Base-by-base conservation (phyloP, 306 rosid genomes). In the Gynostemma pentaphyllum region DNA sequence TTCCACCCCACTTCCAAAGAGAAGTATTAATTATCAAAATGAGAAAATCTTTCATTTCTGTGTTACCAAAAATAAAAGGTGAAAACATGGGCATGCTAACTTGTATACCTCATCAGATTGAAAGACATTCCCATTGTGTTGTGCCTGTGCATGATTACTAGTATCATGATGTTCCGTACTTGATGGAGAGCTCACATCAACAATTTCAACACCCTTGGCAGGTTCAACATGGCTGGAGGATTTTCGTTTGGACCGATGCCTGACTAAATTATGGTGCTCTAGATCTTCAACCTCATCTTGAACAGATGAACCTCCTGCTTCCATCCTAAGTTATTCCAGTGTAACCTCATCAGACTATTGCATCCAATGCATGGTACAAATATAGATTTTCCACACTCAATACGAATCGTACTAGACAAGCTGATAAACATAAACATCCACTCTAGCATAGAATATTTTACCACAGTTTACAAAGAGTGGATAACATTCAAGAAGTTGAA, bases 1-100 rank as follows among this genome's bases (percentile, higher is more conserved):
- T 85, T 68, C 95, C 96, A 71, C 96, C 96, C 99, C 94, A 88
- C 99, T 92, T 78, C 78, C 74, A 62, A 71, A 70, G 57, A 21
- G 56, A 71, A 66, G 65, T 46, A 55, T 27, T 32, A 69, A 34
- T 42, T 34, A 66, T 52, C 63, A 44, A 28, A 65, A 53, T 46
- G 27, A 65, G 5, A 0, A 27, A 29, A 15, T n/a, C 18, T 46
- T 42, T 15, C 4, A 15, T 42, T 26, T 42, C 24, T 3, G 26
- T 15, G 3, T 26, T 10, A 14, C 2, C 47, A 19, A 45, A 46
- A 45, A 45, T 9, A 34, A 24, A 46, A 28, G 44, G 29, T 64
- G 12, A 28, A 28, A 30, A 28, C 34, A 46, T 15, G 23, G 21
- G 9, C 34, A 47, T 19, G 29, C 14, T 11, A 64, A 29, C 5